Evolutionary conservation across 1,139 yeast species (phyloP), one percentile per base, ranked within the genome.

Genomic region (Suhomyces taliae): DNA sequence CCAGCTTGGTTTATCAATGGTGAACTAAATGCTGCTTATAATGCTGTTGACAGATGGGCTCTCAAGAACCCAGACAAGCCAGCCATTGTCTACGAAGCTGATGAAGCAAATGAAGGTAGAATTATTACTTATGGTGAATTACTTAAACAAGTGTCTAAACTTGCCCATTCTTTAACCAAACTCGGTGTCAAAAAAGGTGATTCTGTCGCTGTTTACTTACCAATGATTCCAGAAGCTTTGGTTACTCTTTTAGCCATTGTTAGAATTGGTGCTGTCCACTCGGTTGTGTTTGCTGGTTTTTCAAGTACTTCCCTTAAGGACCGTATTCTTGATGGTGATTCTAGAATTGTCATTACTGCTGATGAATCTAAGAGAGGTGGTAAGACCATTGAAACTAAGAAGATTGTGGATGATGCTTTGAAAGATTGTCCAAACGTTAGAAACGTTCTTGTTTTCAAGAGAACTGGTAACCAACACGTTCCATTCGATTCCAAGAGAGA

Each of bases 291-390:
- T 71, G 95, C 95, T 7, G 95, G 95, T 2, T 87, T 87, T 64
- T 81, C 87, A 12, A 81, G 90, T 34, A 83, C 87, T 41, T 86
- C 93, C 8, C 74, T 87, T 54, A 78, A 82, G 61, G 95, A 87
- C 68, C 79, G 95, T 60, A 84, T 87, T 60, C 76, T 79, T 53
- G 90, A 87, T 62, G 95, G 89, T n/a, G 74, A 83, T 64, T 84
- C 90, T 10, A 78, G 78, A 56, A 72, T 85, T 51, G 90, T 87
- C 50, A 81, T 87, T 58, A 87, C 95, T 44, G 82, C 90, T 26
- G 95, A 87, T 66, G 93, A 87, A 68, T 83, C 89, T 35, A 81
- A 82, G 68, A 76, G 95, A 67, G 95, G 95, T 56, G 91, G 93
- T 45, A 87, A 86, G 70, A 82, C 85, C 50, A 85, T 87, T 59